phyloP scores from a whole-genome alignment of 331 rosid genomes.

The Pyrus hybrid region DNA sequence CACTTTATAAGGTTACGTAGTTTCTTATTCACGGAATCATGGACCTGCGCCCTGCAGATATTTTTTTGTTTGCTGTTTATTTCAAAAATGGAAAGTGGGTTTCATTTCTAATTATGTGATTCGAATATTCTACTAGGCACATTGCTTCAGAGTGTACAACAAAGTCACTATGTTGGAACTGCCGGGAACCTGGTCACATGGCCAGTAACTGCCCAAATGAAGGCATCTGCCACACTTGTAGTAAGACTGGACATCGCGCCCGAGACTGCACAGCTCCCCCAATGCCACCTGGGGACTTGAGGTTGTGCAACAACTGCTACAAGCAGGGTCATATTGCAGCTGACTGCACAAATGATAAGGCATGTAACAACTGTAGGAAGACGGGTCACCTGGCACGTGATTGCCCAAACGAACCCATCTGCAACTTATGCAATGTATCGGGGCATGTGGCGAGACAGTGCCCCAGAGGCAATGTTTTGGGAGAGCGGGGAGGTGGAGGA shows the following conservation, averaged over 20 bases:
- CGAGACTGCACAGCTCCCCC: constrained; percentile 85
- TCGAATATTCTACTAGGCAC: constrained; percentile 45
- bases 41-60: not conserved
- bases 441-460: constrained; percentile 92
- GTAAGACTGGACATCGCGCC: constrained; percentile 91
- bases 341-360: constrained; percentile 94
- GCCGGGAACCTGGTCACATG: constrained; percentile 96
- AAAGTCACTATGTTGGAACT: constrained; percentile 93
- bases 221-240: constrained; percentile 97
- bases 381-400: constrained; percentile 97
- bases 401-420: constrained; percentile 87
- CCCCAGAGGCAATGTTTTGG: constrained; percentile 53
- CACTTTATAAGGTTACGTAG: not conserved
- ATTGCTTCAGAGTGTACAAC: constrained; percentile 97
- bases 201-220: constrained; percentile 88
- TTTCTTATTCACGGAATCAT: not conserved
- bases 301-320: constrained; percentile 94
- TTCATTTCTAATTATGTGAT: not conserved
- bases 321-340: constrained; percentile 97
- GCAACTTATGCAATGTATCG: constrained; percentile 89
- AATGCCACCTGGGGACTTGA: constrained; percentile 82
- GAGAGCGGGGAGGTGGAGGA: constrained; percentile 50
- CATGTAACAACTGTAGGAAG: constrained; percentile 97
- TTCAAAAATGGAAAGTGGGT: not conserved
- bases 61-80: not conserved